Percentiles rank a stretch among this genome's conserved stretches.
These are phyloP conservation scores for Strobilomyces dryophilus DNA, from an alignment of 768 basidiomycete genomes.

Conservation along the genomic window DNA sequence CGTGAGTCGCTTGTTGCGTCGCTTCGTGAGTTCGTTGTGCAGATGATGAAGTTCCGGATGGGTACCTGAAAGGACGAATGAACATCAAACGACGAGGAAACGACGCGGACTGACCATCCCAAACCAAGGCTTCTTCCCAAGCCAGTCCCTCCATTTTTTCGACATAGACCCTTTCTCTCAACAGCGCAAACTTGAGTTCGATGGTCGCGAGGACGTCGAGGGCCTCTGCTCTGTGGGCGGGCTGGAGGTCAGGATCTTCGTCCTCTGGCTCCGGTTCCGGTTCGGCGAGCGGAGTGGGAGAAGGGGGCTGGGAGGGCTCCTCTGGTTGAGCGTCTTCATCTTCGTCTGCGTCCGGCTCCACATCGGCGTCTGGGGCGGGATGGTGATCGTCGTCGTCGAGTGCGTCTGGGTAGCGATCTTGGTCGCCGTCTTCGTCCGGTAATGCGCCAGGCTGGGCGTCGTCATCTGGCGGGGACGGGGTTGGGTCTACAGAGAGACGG, in stretches of 20 bases:
- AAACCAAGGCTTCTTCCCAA: constrained; percentile 81
- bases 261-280: constrained; percentile 29
- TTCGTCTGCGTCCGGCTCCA: constrained; percentile 29
- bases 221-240: constrained; percentile 81
- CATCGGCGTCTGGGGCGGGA: constrained; percentile 13
- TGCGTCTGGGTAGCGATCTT: constrained; percentile 14
- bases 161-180: constrained; percentile 84
- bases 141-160: constrained; percentile 92
- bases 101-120: constrained; percentile 53
- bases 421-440: constrained; percentile 28
- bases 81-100: not conserved
- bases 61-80: constrained; percentile 44
- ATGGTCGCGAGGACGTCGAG: constrained; percentile 85
- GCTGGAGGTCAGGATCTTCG: constrained; percentile 70
- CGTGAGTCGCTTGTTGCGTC: constrained; percentile 78
- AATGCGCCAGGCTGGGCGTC: constrained; percentile 10
- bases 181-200: constrained; percentile 86
- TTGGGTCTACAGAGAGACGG: constrained; percentile 19
- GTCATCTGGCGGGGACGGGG: constrained; percentile 17
- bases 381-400: constrained; percentile 24
- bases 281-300: constrained; percentile 23
- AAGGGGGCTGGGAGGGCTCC: constrained; percentile 24
- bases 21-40: constrained; percentile 69
- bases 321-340: constrained; percentile 31
- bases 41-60: constrained; percentile 87